Conservation (phyloP, 164 flowering plant genomes). For the Vitis amurensis region DNA sequence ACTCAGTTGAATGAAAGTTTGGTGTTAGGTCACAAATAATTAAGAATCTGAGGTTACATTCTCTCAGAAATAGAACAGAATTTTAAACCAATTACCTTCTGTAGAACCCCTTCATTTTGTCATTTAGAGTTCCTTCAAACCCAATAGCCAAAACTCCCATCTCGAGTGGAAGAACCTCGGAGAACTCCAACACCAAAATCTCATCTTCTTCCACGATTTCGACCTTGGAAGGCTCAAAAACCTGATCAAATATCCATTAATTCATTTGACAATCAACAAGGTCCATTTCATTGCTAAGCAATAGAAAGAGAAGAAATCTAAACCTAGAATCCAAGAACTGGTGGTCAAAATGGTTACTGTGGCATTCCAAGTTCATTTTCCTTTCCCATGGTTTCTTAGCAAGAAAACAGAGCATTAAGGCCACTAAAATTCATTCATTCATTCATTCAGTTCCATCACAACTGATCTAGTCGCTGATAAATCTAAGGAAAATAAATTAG, state of each 20-base stretch:
- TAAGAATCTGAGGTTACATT: background rate
- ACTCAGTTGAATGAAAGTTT: too few relatives aligned
- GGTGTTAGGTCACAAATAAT: too few relatives aligned
- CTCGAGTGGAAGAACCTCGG: conserved; percentile 43
- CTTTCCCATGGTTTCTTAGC: too few relatives aligned
- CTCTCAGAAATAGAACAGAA: background rate
- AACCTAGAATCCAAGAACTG: too few relatives aligned
- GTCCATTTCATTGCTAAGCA: background rate
- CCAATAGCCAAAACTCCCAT: conserved; percentile 42
- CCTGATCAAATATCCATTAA: conserved; percentile 20
- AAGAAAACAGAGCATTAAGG: too few relatives aligned
- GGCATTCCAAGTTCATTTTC: too few relatives aligned
- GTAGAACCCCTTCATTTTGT: conserved; percentile 91
- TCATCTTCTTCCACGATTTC: conserved; percentile 35
- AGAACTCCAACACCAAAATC: conserved; percentile 48
- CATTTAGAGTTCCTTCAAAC: conserved; percentile 77
- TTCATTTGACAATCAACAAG: background rate
- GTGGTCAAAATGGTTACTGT: too few relatives aligned
- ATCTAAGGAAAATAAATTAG: background rate
- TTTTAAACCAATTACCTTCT: conserved; percentile 50
- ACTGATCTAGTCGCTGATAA: background rate
- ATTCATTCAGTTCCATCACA: background rate
- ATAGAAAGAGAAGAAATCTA: too few relatives aligned
- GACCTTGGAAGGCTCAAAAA: conserved; percentile 22
- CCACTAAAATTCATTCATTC: background rate